Evolutionary conservation across 2,329 filamentous ascomycete genomes (phyloP).

Genomic region (Spiromastix sp.): DNA sequence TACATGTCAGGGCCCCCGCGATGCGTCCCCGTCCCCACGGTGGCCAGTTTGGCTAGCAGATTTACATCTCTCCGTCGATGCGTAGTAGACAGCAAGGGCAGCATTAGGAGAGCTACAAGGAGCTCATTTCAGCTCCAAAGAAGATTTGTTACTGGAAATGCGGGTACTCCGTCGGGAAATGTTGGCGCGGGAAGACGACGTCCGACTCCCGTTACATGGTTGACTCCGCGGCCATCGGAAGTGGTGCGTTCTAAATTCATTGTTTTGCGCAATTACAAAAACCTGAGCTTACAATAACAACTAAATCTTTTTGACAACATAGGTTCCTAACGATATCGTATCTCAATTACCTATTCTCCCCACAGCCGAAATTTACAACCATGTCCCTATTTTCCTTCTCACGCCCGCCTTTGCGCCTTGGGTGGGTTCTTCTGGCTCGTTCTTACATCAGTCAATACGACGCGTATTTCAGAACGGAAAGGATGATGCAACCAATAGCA

Average conservation of each 20-base stretch:
- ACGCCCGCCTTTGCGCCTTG: conserved; percentile 29
- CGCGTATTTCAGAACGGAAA: conserved; percentile 15
- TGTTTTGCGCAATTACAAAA: neutral
- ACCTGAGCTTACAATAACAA: neutral
- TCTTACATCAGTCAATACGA: conserved; percentile 22
- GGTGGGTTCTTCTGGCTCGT: conserved; percentile 21
- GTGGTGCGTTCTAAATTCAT: neutral
- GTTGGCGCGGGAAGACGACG: neutral
- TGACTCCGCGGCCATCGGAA: neutral
- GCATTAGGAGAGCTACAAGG: neutral
- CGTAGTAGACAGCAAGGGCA: neutral
- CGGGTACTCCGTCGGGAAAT: neutral
- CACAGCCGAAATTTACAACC: conserved; percentile 8
- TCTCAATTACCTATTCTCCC: conserved; percentile 16
- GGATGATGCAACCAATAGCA: conserved; percentile 2
- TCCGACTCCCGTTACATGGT: conserved; percentile 2
- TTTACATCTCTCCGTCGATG: neutral
- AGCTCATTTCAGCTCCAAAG: neutral
- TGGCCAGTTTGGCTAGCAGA: conserved; percentile 1
- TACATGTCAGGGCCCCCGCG: conserved; percentile 6
- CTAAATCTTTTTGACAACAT: neutral
- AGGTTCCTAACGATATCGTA: conserved; percentile 23
- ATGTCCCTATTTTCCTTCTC: conserved; percentile 25
- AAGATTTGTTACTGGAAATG: neutral
- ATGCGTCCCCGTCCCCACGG: conserved; percentile 2